Evolutionary conservation across 257 asterid genomes (phyloP).

Genomic region (Pogostemon cablin): DNA sequence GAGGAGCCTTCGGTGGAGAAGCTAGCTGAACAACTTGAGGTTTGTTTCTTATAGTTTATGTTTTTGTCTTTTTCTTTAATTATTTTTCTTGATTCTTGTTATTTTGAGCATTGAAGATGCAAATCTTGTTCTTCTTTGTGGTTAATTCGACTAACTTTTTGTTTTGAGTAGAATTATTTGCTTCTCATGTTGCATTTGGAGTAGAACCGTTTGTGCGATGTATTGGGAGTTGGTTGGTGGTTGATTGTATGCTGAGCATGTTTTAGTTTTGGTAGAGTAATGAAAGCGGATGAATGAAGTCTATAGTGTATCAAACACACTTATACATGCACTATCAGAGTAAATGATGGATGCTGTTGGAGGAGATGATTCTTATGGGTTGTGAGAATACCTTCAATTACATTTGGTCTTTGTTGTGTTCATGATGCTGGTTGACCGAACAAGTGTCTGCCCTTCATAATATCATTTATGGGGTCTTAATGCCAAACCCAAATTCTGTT

Average conservation of each 20-base stretch:
- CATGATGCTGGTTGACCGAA: no score
- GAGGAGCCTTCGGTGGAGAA: slow-evolving; percentile 23
- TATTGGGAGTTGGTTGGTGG: not conserved
- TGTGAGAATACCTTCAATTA: no score
- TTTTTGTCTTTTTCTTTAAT: not conserved
- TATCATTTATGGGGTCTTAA: no score
- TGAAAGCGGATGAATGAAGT: no score
- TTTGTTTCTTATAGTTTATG: slow-evolving; percentile 3
- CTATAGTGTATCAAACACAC: no score
- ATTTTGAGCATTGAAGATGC: slow-evolving; percentile 21
- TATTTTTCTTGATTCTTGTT: not conserved
- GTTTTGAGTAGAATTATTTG: not conserved
- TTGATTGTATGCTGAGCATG: slow-evolving; percentile 8
- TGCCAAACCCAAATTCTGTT: no score
- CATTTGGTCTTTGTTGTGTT: no score
- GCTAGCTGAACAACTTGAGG: slow-evolving; percentile 37
- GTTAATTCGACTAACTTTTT: not conserved
- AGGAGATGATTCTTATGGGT: no score
- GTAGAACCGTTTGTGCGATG: slow-evolving; percentile 7
- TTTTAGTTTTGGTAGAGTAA: no score
- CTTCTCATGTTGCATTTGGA: slow-evolving; percentile 6
- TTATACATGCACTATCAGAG: no score
- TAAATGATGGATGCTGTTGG: no score
- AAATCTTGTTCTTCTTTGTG: slow-evolving; percentile 11
- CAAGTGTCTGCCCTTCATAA: no score